Base-by-base conservation (phyloP, 2,329 filamentous ascomycete genomes). In the Bertia moriformis region DNA sequence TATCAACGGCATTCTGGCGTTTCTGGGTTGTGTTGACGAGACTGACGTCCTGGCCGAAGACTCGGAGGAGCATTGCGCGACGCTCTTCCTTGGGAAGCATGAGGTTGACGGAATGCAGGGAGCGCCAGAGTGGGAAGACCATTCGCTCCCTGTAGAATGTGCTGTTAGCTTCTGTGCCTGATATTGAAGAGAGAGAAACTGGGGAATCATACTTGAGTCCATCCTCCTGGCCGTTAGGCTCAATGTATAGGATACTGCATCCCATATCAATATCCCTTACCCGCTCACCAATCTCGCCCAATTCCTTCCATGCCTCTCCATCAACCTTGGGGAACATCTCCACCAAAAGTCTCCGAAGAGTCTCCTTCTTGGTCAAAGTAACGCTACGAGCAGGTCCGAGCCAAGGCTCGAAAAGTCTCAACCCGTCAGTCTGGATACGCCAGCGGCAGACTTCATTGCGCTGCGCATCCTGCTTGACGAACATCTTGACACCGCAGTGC, bases 21-120 rank as follows among this genome's bases (percentile, higher is more conserved):
- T 70, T 63, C 32, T 72, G 58, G 14, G 65, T 67, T 48, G 72
- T 72, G 55, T 91, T 93, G 45, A 93, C 71, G 37, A 94, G 68
- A 3, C 85, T 85, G 0, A 83, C 81, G 19, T 81, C 81, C 49
- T 96, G 89, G 54, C 95, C 93, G 63, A 81, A 98, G 43, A 98
- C 68, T 17, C 91, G 72, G 45, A 96, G 67, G 48, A 96, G 64
- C 85, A 96, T 93, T 1, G 91, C 91, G 18, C 78, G 80, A 14
- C 91, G 76, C 47, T 98, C 91, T 57, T 98, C 91, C 65, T 98
- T 98, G 38, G 91, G 89, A 52, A 98, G 68, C 91, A 98, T 98
- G 40, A 98, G 73, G 57, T 98, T 98, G 42, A 96, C 69, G 15
- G 83, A 89, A 49, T 88, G 79, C 44, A 93, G 73, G 55, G 87